Percentiles rank a stretch among this genome's conserved stretches.
Conservation (phyloP, 176 grass and related monocot species). For the Pontederia crassipes region DNA sequence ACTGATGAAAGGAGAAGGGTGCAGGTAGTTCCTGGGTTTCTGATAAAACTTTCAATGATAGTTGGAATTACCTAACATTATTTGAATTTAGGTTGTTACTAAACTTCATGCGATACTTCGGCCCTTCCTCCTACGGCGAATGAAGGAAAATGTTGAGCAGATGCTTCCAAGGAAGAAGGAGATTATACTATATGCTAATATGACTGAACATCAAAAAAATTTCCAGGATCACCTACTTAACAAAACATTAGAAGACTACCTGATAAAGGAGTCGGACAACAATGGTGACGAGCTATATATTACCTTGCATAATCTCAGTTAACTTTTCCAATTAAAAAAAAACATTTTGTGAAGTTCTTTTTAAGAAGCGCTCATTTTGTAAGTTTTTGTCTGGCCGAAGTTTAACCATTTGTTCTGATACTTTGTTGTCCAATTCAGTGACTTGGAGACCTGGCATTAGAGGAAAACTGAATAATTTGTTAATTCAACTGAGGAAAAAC, state of each 20-base stretch:
- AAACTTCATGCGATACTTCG: slow-evolving; percentile 91
- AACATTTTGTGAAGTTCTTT: too few species aligned
- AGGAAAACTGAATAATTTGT: slow-evolving; percentile 70
- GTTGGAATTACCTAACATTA: not conserved
- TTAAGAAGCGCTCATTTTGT: too few species aligned
- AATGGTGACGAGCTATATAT: slow-evolving; percentile 29
- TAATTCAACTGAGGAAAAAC: slow-evolving; percentile 79
- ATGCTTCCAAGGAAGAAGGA: slow-evolving; percentile 93
- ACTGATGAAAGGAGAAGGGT: slow-evolving; percentile 74
- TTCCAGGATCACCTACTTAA: slow-evolving; percentile 76
- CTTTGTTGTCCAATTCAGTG: slow-evolving; percentile 28
- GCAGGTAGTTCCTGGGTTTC: slow-evolving; percentile 28
- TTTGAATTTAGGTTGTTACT: slow-evolving; percentile 35
- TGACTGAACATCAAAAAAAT: slow-evolving; percentile 81
- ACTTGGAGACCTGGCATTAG: slow-evolving; percentile 45
- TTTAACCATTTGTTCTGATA: not conserved
- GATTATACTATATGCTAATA: slow-evolving; percentile 94
- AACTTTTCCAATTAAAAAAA: too few species aligned
- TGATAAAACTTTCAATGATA: slow-evolving; percentile 2
- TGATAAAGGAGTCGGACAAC: slow-evolving; percentile 41
- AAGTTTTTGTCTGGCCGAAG: not conserved
- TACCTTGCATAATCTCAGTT: not conserved
- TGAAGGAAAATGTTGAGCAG: slow-evolving; percentile 93
- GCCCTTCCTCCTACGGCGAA: slow-evolving; percentile 84
- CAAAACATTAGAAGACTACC: slow-evolving; percentile 59